Base-by-base conservation (phyloP, 306 rosid species). In the Echinosophora koreensis region DNA sequence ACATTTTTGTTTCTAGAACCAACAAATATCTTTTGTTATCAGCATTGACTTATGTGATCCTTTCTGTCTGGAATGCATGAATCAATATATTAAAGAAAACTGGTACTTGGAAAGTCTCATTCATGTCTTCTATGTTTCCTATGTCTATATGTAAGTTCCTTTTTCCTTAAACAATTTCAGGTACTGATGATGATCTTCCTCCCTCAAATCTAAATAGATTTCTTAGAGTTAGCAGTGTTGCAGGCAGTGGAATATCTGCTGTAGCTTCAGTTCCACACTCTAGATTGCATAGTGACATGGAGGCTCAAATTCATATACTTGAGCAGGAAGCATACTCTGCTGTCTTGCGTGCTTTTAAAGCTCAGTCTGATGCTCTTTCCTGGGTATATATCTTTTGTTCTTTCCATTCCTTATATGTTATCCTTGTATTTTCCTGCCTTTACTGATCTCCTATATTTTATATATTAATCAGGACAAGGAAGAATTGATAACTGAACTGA, bases 321-420 rank as follows among this genome's bases (percentile, higher is more conserved):
- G 99, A 96, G 77, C 94, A 93, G 76, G 99, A 96, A 71, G 99
- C 99, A 46, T 96, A 96, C 76, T 86, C 93, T 73, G 90, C 98
- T 28, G 97, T 96, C 71, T 87, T 96, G 71, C 92, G 98, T 64
- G 99, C 99, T 52, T 96, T 96, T 80, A 91, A 92, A 87, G 99
- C 99, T 60, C 99, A 96, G 74, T 90, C 98, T 16, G 92, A 96
- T 80, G 98, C 99, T 6, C 88, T 96, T 76, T 78, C 96, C 61
- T 96, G 99, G 99, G 99, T 96, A 90, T 76, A 15, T 78, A 37
- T 58, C 58, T 35, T 16, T 27, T 15, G 73, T 78, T 84, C 6
- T 62, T 65, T 77, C 51, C 34, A 11, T 41, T 11, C 44, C 41
- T 66, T 28, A 35, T 39, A 13, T 72, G 35, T 54, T 44, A 70